Conservation (phyloP, 768 basidiomycete genomes). For the Tylopilus sp. region DNA sequence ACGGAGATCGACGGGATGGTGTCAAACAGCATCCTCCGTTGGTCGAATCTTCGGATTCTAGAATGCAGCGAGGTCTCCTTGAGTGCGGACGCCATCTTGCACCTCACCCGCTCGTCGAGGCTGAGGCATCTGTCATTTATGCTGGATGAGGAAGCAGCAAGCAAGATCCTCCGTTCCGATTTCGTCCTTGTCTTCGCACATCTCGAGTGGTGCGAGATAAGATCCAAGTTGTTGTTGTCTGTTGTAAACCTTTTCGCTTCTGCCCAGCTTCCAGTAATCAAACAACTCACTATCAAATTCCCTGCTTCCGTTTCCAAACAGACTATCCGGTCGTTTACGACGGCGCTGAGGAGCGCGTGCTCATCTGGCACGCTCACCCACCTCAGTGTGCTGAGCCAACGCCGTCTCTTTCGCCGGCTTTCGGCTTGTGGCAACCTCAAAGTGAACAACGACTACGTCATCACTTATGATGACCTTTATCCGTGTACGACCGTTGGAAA, state of each 20-base stretch:
- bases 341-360: not conserved
- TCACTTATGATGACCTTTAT: not conserved
- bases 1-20: not conserved
- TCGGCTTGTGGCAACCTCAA: not conserved
- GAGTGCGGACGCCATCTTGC: not conserved
- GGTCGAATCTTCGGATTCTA: not conserved
- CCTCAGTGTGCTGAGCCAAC: constrained; percentile 2
- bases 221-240: not conserved
- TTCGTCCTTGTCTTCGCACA: not conserved
- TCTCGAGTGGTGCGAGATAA: not conserved
- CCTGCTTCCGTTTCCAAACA: not conserved
- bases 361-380: not conserved
- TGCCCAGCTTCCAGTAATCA: not conserved
- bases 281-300: not conserved
- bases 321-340: not conserved
- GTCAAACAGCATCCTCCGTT: not conserved
- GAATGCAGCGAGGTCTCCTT: not conserved
- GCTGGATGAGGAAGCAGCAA: not conserved
- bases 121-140: not conserved
- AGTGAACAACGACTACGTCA: no score
- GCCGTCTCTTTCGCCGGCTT: not conserved
- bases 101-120: not conserved
- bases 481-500: not conserved
- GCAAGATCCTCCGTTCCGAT: not conserved
- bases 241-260: not conserved